Evolutionary conservation across 106 monocot species (phyloP).

Genomic region (Apostasia ramifera): DNA sequence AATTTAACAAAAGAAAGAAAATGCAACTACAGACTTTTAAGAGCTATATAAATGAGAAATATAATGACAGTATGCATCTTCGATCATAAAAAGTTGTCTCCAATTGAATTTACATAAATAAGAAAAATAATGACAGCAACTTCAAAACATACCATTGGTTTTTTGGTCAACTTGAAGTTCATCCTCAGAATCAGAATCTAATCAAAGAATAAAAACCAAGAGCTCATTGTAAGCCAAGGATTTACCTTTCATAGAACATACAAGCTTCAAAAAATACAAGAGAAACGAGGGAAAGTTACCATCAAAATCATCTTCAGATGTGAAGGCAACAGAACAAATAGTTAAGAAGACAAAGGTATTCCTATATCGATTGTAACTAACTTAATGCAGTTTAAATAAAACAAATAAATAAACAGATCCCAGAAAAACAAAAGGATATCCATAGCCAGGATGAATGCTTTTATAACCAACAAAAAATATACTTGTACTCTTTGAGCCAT

Average conservation of each 20-base stretch:
- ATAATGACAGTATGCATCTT: too few species aligned
- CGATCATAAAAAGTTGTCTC: too few species aligned
- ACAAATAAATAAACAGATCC: background rate
- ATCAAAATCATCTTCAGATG: slow-evolving; percentile 10
- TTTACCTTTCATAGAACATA: background rate
- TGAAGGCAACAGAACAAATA: background rate
- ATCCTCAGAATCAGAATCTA: slow-evolving; percentile 30
- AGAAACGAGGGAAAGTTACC: slow-evolving; percentile 13
- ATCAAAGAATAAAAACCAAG: background rate
- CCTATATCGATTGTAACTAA: background rate
- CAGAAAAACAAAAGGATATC: slow-evolving; percentile 44
- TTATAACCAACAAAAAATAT: slow-evolving; percentile 75
- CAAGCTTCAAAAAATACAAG: background rate
- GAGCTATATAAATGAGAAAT: too few species aligned
- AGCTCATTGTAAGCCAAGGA: background rate
- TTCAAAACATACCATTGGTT: slow-evolving; percentile 23
- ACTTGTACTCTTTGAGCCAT: slow-evolving; percentile 57
- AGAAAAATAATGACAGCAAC: background rate
- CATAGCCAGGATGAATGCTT: slow-evolving; percentile 8
- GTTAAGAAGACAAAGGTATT: slow-evolving; percentile 21
- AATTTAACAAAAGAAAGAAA: too few species aligned
- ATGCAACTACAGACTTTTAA: too few species aligned
- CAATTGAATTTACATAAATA: too few species aligned
- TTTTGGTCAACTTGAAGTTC: slow-evolving; percentile 7
- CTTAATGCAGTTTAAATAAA: background rate